Conservation (phyloP, 805 yeast species). For the Kregervanrija pseudodelftensis region DNA sequence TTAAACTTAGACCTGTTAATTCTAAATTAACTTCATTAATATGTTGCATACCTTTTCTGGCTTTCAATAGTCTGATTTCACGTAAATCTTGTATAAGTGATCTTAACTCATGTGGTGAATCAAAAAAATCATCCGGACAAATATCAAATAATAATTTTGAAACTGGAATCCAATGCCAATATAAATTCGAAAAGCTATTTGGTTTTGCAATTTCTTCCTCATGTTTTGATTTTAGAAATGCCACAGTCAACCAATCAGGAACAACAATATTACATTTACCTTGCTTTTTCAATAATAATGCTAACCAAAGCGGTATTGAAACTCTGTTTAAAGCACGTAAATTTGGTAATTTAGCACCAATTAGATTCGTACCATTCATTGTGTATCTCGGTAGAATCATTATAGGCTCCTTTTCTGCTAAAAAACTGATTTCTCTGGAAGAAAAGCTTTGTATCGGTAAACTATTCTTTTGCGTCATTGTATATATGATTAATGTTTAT, state of each 20-base stretch:
- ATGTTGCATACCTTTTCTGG: slow-evolving; percentile 69
- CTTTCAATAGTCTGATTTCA: slow-evolving; percentile 75
- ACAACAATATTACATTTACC: slow-evolving; percentile 78
- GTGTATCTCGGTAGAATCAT: slow-evolving; percentile 74
- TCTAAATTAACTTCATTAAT: slow-evolving; percentile 79
- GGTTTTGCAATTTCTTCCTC: slow-evolving; percentile 59
- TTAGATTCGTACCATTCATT: slow-evolving; percentile 55
- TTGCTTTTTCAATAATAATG: slow-evolving; percentile 74
- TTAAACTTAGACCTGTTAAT: slow-evolving; percentile 69
- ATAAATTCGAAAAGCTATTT: slow-evolving; percentile 60
- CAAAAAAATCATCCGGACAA: slow-evolving; percentile 75
- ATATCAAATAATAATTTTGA: slow-evolving; percentile 57
- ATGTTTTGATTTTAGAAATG: slow-evolving; percentile 46
- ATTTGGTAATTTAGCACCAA: slow-evolving; percentile 53
- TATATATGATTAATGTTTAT: neutral
- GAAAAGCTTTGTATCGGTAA: slow-evolving; percentile 48
- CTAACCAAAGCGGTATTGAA: slow-evolving; percentile 81
- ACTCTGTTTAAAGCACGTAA: slow-evolving; percentile 62
- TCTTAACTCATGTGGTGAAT: slow-evolving; percentile 64
- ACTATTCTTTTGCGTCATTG: slow-evolving; percentile 6
- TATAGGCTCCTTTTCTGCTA: slow-evolving; percentile 74
- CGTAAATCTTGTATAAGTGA: slow-evolving; percentile 73
- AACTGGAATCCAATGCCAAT: slow-evolving; percentile 85
- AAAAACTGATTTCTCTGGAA: slow-evolving; percentile 73
- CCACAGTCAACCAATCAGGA: slow-evolving; percentile 73